These are phyloP conservation scores for Yarrowia osloensis DNA, from an alignment of 805 yeast genomes.

Conservation along the genomic window DNA sequence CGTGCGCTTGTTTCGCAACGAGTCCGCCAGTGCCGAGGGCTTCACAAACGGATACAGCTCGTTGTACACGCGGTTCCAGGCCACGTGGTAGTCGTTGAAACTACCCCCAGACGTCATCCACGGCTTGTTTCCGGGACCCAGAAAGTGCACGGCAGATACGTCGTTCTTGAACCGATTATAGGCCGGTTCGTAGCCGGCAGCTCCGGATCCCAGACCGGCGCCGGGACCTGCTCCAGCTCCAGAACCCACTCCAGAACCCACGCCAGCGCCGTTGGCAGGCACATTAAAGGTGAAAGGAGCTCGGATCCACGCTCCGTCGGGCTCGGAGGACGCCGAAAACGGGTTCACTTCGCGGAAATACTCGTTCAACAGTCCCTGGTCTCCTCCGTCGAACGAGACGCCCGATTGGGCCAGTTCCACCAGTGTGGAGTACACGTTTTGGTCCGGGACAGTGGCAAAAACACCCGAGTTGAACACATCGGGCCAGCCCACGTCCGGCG, in stretches of 20 bases:
- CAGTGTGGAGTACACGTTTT: constrained; percentile 48
- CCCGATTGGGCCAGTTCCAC: constrained; percentile 38
- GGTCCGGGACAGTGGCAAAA: constrained; percentile 58
- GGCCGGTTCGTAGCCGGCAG: constrained; percentile 75
- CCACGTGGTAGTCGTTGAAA: constrained; percentile 24
- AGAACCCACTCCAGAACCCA: not conserved
- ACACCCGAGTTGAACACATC: constrained; percentile 86
- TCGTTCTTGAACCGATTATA: constrained; percentile 52
- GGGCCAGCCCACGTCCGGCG: constrained; percentile 90
- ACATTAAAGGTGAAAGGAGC: constrained; percentile 85
- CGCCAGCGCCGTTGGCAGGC: constrained; percentile 50
- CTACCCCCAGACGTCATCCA: constrained; percentile 39
- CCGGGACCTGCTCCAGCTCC: not conserved
- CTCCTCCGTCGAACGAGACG: constrained; percentile 80
- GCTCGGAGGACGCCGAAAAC: not conserved
- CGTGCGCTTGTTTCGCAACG: constrained; percentile 15
- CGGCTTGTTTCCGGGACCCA: constrained; percentile 45
- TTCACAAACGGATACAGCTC: constrained; percentile 25
- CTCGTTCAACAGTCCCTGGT: constrained; percentile 85
- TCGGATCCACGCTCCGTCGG: constrained; percentile 55
- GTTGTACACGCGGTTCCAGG: constrained; percentile 35
- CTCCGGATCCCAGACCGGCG: constrained; percentile 3
- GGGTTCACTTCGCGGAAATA: constrained; percentile 50
- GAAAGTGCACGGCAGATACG: constrained; percentile 47
- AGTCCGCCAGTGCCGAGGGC: constrained; percentile 6